Conservation (phyloP, 768 basidiomycete species). For the Lactifluus subvellereus region DNA sequence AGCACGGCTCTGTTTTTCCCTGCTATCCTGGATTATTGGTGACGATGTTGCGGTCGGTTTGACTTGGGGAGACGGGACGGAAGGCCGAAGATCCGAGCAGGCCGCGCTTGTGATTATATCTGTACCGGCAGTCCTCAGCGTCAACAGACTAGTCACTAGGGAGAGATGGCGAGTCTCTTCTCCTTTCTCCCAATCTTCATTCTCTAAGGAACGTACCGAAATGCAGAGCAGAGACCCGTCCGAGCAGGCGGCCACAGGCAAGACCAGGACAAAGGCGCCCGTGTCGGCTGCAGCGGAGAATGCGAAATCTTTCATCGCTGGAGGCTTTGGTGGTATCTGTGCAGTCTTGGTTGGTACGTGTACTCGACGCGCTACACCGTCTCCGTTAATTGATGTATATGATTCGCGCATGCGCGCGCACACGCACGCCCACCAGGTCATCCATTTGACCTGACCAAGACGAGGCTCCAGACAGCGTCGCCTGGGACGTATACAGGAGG, state of each 20-base stretch:
- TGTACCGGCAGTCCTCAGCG: not conserved
- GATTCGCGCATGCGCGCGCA: not conserved
- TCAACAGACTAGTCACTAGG: not conserved
- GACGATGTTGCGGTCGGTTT: too few relatives aligned
- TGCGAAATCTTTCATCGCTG: constrained; percentile 84
- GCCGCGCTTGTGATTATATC: not conserved
- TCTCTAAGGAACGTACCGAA: not conserved
- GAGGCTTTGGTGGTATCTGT: constrained; percentile 85
- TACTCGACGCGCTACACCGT: not conserved
- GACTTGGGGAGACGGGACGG: too few relatives aligned
- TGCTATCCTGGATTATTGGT: too few relatives aligned
- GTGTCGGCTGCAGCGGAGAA: constrained; percentile 34
- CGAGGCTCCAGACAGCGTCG: constrained; percentile 88
- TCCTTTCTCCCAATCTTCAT: not conserved
- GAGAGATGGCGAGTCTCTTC: constrained; percentile 7
- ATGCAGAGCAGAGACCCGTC: constrained; percentile 17
- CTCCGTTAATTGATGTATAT: not conserved
- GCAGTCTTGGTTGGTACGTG: constrained; percentile 85
- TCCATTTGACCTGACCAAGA: constrained; percentile 96
- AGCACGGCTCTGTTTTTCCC: too few relatives aligned
- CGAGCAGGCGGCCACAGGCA: constrained; percentile 4
- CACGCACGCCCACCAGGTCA: constrained; percentile 54
- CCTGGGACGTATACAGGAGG: constrained; percentile 88
- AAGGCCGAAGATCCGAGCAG: not conserved
- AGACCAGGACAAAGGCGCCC: not conserved